Base-by-base conservation (phyloP, 345 rosid species). In the Salix purpurea region DNA sequence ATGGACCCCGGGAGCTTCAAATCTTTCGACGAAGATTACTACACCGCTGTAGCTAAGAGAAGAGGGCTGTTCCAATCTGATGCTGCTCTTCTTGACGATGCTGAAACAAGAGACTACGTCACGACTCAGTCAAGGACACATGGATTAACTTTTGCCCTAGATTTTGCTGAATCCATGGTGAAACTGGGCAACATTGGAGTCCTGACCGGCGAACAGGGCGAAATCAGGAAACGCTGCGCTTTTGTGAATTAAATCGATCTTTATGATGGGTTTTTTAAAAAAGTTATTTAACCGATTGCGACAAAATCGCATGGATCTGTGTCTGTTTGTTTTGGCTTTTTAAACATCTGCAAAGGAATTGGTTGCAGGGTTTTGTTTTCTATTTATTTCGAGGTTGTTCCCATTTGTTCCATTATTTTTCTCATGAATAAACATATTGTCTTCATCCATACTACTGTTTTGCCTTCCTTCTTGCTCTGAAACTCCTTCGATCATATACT, bases 1-100 rank as follows among this genome's bases (percentile, higher is more conserved):
- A 89, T 91, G 96, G 93, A 89, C 65, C 96, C 93, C 2, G 91
- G 90, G 19, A 91, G 90, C 82, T 88, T 76, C 84, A 78, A 56
- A 69, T 84, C 74, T 9, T 89, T 91, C 48, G 91, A 91, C 65
- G 67, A 78, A 23, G 80, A 77, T 77, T 91, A 88, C 83, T 91
- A 75, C 84, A 74, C 72, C 1, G 67, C 76, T 4, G 87, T 91
- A 34, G 70, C 86, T 34, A 79, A 84, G 24, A 86, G 85, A 77
- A 85, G 87, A 76, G 96, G 92, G 12, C 40, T 90, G 1, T 90
- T 91, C 69, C 77, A 42, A 24, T 90, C 93, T 26, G 96, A 91
- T 77, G 89, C 93, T 0, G 87, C 92, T 21, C 90, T 91, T 77
- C 88, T 89, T 1, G 39, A 84, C 21, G 87, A 91, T 67, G 4